Conservation (phyloP, 345 rosid species). For the Eucalyptus camaldulensis region DNA sequence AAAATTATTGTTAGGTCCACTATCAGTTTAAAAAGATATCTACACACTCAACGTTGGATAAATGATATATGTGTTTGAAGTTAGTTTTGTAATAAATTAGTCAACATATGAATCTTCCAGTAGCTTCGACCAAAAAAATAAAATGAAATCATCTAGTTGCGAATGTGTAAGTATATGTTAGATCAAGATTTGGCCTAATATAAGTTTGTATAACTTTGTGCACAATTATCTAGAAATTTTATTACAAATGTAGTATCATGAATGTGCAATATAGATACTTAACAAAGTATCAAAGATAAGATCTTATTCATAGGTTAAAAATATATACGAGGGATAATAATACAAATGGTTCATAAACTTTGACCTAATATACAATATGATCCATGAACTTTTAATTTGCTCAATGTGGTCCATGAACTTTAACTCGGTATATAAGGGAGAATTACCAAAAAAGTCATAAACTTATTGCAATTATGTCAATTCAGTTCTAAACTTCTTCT, state of each 20-base stretch:
- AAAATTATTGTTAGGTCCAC: background rate
- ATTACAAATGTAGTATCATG: background rate
- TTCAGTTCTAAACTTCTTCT: accelerated
- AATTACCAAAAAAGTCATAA: no score
- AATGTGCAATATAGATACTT: background rate
- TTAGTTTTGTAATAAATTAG: background rate
- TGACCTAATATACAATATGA: no score
- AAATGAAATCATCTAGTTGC: no score
- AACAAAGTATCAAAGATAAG: background rate
- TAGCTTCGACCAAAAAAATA: no score
- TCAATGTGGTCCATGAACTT: no score
- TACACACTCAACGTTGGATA: no score
- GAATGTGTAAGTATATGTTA: background rate
- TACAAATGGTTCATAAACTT: no score
- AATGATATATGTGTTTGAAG: background rate
- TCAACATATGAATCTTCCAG: background rate
- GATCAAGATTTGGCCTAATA: background rate
- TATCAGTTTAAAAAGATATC: accelerated
- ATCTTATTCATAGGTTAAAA: background rate
- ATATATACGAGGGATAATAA: no score
- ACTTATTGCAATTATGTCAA: accelerated
- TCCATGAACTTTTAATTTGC: no score
- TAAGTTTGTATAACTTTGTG: background rate
- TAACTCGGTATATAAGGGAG: no score
- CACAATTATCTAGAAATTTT: no score